Evolutionary conservation across 768 basidiomycete species (phyloP), one percentile per base, ranked within the genome.

Genomic region (Podaxis sp.): DNA sequence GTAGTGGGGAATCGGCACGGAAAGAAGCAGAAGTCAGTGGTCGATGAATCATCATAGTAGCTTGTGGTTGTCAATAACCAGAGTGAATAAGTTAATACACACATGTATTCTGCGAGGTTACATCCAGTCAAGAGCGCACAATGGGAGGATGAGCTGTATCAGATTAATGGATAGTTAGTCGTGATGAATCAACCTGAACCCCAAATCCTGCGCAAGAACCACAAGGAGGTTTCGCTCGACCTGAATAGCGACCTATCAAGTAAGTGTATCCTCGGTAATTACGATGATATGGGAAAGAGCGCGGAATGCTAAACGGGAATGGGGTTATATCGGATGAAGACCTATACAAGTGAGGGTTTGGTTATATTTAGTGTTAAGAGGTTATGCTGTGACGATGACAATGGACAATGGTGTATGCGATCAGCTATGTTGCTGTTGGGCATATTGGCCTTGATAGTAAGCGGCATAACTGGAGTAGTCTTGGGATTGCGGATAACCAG

Each of bases 391-490:
- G 40, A 30, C 38, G 48, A 39, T 28, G 38, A 33, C 33, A 33
- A 33, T 33, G 33, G 33, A 33, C 33, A 33, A 78, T 76, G 72
- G 72, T 69, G 74, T 74, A 73, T 69, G 24, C 39, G 54, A 22
- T 63, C 54, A 63, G 61, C 61, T 63, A 33, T 48, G 61, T 75
- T 87, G 87, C 76, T 90, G 88, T 74, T 92, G 91, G 66, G 87
- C 81, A 71, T 93, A 93, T 82, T 93, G 92, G 74, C 84, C 86
- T 79, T 93, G 92, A 76, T 95, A 95, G 74, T 94, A 95, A 65
- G 91, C 84, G 49, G 92, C 89, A 65, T 94, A 94, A 73, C 86
- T 90, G 73, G 86, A 80, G 72, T 93, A 92, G 73, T 92, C 92
- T 77, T 88, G 87, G 67, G 82, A 73, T 70, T 80, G 81, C 65